Base-by-base conservation (phyloP, 225 moss, liverwort and hornwort species). In the Lunularia cruciata region DNA sequence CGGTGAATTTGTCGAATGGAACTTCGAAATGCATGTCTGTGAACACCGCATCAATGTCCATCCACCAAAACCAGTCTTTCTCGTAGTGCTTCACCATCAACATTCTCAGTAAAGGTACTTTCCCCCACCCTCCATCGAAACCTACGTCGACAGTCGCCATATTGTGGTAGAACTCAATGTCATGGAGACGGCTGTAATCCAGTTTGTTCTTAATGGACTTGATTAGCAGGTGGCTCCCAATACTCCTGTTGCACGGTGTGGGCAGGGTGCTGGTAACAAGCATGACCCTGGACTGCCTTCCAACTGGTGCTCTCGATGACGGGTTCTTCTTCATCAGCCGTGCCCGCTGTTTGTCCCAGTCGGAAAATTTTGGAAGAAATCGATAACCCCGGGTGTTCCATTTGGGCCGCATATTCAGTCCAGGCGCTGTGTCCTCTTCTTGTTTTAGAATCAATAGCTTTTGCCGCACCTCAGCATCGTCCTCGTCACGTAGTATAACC, bases 51-150 rank as follows among this genome's bases (percentile, higher is more conserved):
- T 92, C 92, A 39, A 80, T 86, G 61, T 92, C 92, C 84, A 87
- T 83, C 92, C 92, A 92, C 87, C 87, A 89, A 3, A 92, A 59
- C 92, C 92, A 92, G 60, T 92, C 89, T 10, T 89, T 76, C 3
- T 92, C 87, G 0, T 89, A 89, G 42, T 86, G 86, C 27, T 74
- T 63, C 26, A 92, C 67, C 92, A 92, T 92, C 19, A 92, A 63
- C 78, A 86, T 79, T n/a, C 87, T 79, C 14, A 92, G 76, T 1
- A 86, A 60, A 1, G 92, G 87, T 15, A 89, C 74, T 76, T 92
- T 92, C 0, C 86, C 86, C 92, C 92, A 92, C 70, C 86, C 84
- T 25, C 83, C 86, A 2, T 70, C 82, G 79, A 92, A 79, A 55
- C 77, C 75, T 72, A 54, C 69, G 74, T 92, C 86, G 52, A 81